phyloP scores from a whole-genome alignment of 495 filamentous ascomycete genomes.

The Talaromyces ruber region DNA sequence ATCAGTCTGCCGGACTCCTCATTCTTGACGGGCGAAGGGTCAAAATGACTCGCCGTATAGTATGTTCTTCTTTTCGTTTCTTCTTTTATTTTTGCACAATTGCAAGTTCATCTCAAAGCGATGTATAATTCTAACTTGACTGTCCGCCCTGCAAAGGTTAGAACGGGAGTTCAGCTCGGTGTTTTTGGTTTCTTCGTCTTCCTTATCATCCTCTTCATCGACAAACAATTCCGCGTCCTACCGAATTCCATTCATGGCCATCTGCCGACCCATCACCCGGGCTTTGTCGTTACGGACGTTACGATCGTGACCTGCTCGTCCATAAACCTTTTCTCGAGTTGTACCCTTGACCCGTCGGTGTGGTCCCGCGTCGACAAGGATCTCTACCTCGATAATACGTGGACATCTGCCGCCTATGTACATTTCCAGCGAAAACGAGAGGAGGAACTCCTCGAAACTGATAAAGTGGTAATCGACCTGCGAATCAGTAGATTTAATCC shows the following conservation, averaged over 20 bases:
- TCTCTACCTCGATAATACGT: slow-evolving; percentile 66
- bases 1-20: background rate
- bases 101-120: background rate
- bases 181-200: slow-evolving; percentile 58
- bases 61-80: slow-evolving; percentile 15
- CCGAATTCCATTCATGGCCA: slow-evolving; percentile 75
- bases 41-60: slow-evolving; percentile 40
- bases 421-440: slow-evolving; percentile 82
- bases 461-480: slow-evolving; percentile 79
- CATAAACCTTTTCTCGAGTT: slow-evolving; percentile 67
- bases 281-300: slow-evolving; percentile 81
- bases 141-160: slow-evolving; percentile 40
- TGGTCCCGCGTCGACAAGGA: slow-evolving; percentile 93
- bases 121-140: background rate
- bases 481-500: slow-evolving; percentile 73
- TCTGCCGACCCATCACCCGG: slow-evolving; percentile 72
- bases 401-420: slow-evolving; percentile 72
- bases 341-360: slow-evolving; percentile 61
- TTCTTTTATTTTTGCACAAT: background rate
- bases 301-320: slow-evolving; percentile 69
- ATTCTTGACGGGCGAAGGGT: background rate
- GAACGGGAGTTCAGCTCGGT: slow-evolving; percentile 73
- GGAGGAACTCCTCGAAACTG: slow-evolving; percentile 64
- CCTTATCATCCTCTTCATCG: slow-evolving; percentile 65
- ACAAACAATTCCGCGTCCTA: slow-evolving; percentile 72